Percentiles rank a stretch among this genome's conserved stretches.
Evolutionary conservation across 768 basidiomycete genomes (phyloP).

Genomic region (Hirschioporus abietinus): DNA sequence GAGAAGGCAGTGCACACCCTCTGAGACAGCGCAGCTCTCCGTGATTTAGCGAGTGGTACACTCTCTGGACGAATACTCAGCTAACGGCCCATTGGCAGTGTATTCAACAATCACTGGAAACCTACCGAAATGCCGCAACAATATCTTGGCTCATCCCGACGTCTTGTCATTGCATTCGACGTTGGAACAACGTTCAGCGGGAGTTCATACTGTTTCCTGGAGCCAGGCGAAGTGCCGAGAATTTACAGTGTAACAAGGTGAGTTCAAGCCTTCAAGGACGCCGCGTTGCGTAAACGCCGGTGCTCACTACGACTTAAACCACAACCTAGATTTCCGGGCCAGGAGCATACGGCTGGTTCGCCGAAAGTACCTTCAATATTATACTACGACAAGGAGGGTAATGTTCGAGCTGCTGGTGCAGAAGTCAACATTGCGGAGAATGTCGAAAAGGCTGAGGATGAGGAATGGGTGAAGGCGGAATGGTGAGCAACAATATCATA

Average conservation of each 20-base stretch:
- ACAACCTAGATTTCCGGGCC: background rate
- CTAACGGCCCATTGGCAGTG: background rate
- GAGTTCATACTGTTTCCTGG: constrained; percentile 7
- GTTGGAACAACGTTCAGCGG: constrained; percentile 7
- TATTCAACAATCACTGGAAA: background rate
- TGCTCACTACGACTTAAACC: background rate
- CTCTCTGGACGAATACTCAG: background rate
- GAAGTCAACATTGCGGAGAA: background rate
- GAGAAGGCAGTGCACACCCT: background rate
- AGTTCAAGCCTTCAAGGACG: background rate
- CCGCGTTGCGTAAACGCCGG: background rate
- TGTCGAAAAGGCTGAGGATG: background rate
- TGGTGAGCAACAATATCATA: background rate
- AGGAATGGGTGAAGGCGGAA: constrained; percentile 3
- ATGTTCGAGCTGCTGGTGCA: constrained; percentile 5
- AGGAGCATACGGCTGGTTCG: background rate
- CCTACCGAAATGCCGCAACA: background rate
- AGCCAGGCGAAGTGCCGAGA: constrained; percentile 4
- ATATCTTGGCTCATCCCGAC: background rate
- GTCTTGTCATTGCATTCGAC: constrained; percentile 4
- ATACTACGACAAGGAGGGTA: background rate
- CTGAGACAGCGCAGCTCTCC: no score
- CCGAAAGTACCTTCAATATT: constrained; percentile 4
- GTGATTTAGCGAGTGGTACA: background rate
- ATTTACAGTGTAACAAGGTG: constrained; percentile 1